Evolutionary conservation across 2,329 filamentous ascomycete species (phyloP), one percentile per base, ranked within the genome.

Genomic region (Verticillium tricorpus): DNA sequence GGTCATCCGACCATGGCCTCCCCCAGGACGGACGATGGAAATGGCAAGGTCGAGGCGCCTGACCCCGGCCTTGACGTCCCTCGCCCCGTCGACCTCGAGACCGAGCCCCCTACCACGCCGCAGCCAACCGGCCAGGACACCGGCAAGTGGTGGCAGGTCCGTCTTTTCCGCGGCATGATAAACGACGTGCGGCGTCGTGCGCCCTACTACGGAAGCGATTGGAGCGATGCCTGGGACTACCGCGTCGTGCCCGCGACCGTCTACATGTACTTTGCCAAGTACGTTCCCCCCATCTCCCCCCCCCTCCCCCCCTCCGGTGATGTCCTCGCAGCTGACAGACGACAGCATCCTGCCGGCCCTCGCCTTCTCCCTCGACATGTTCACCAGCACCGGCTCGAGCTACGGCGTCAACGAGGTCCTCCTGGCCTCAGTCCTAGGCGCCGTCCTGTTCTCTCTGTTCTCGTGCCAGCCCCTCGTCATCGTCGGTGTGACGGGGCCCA

Each of bases 251-350:
- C 92, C 1, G 91, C 91, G 17, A 96, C 92, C 11, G 80, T 96
- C 34, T 96, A 96, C 76, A 96, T 96, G 91, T 96, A 95, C 78
- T 96, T 96, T 82, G 92, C 92, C 65, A 96, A 96, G 91, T 94
- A 82, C 65, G 80, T 67, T 22, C 25, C 25, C 3, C 25, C 25
- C n/a, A n/a, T n/a, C n/a, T n/a, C 25, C 25, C 25, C 25, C 25
- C 25, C 2, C 22, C 11, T 3, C 5, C 25, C 5, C 25, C 5
- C 1, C 28, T 5, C 5, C 28, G 28, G 28, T 28, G 28, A 28
- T 5, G 28, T 28, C 28, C 28, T 6, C 28, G 28, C n/a, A 28
- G 5, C 28, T 28, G 28, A 55, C 55, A 1, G 34, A 0, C 11
- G 34, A 60, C 70, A 95, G 91, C 77, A 95, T 96, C 70, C 77